phyloP scores from a whole-genome alignment of 805 yeast genomes.

The Candida dajiaensis region DNA sequence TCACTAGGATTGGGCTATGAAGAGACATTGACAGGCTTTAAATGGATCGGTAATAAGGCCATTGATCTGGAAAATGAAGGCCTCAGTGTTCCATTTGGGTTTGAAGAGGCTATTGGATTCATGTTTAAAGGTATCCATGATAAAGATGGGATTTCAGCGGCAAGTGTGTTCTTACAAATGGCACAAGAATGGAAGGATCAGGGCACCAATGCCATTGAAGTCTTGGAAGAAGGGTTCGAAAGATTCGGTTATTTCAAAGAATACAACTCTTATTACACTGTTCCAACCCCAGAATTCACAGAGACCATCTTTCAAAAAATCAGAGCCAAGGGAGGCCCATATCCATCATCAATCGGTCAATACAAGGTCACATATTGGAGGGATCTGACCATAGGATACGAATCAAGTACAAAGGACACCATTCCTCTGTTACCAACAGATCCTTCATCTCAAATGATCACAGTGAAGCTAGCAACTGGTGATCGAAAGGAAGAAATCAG shows the following conservation, averaged over 20 bases:
- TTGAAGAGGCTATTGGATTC: constrained; percentile 94
- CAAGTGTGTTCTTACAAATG: constrained; percentile 68
- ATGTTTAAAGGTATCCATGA: constrained; percentile 84
- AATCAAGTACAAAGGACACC: constrained; percentile 55
- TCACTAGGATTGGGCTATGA: constrained; percentile 52
- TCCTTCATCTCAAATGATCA: constrained; percentile 78
- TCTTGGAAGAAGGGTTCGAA: constrained; percentile 51
- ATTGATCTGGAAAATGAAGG: constrained; percentile 63
- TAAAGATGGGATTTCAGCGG: constrained; percentile 88
- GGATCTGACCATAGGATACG: constrained; percentile 80
- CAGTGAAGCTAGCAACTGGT: constrained; percentile 40
- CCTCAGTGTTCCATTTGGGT: constrained; percentile 75
- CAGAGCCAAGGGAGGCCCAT: constrained; percentile 27
- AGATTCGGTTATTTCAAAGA: constrained; percentile 80
- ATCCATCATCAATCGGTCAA: constrained; percentile 49
- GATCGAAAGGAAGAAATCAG: constrained; percentile 40
- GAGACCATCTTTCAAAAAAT: constrained; percentile 49
- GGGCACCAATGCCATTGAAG: constrained; percentile 37
- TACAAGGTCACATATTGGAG: constrained; percentile 64
- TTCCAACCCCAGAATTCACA: constrained; percentile 49
- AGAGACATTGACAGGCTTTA: constrained; percentile 93
- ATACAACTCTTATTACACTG: constrained; percentile 78
- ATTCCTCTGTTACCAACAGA: constrained; percentile 68
- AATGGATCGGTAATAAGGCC: constrained; percentile 94
- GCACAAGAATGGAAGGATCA: constrained; percentile 42